These are phyloP conservation scores for Pestalotiopsis sp. DNA, from an alignment of 2,329 filamentous ascomycete species.

Conservation along the genomic window DNA sequence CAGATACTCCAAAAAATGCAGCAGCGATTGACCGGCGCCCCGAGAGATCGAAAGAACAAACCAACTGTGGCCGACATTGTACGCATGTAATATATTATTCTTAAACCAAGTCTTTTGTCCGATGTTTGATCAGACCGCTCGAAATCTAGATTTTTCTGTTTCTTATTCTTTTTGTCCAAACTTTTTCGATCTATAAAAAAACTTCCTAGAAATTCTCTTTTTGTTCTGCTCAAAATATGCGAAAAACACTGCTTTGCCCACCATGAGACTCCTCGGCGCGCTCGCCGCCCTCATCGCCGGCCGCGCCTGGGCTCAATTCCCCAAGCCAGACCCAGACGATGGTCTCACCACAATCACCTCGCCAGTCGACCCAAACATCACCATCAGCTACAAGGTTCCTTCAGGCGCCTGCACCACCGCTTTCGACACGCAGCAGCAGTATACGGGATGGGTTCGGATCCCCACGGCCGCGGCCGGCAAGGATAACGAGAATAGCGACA, in stretches of 20 bases:
- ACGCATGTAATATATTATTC: no score
- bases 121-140: no score
- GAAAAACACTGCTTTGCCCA: slow-evolving; percentile 1
- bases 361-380: slow-evolving; percentile 63
- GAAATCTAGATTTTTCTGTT: background rate
- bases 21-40: no score
- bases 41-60: no score
- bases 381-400: slow-evolving; percentile 67
- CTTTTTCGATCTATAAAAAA: background rate
- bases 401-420: slow-evolving; percentile 65
- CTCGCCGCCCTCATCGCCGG: slow-evolving; percentile 2
- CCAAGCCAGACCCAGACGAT: slow-evolving; percentile 11
- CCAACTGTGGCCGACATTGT: no score
- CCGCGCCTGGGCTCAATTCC: slow-evolving; percentile 32
- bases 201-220: background rate
- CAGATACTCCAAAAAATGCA: no score
- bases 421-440: slow-evolving; percentile 67
- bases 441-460: slow-evolving; percentile 68
- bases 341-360: slow-evolving; percentile 61
- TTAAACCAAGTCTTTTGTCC: no score
- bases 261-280: slow-evolving; percentile 16
- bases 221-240: no score
- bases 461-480: slow-evolving; percentile 32
- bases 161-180: background rate
- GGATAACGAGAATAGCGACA: background rate